Evolutionary conservation across 1,284 basidiomycete species (phyloP), one percentile per base, ranked within the genome.

Genomic region (Trichosporon sp.): DNA sequence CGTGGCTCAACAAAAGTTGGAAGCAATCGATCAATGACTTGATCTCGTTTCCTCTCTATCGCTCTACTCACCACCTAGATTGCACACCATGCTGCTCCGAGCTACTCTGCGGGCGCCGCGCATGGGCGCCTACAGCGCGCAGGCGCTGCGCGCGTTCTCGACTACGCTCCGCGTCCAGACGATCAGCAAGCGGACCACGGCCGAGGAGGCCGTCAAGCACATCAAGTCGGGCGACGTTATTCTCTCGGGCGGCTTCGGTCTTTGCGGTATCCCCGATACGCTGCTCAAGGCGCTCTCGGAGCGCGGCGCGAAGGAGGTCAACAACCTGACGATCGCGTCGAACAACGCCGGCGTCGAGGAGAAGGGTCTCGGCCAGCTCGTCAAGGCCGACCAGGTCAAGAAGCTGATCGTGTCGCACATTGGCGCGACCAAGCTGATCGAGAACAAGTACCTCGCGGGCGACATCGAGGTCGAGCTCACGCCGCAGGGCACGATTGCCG

Each of bases 381-480:
- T 95, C 58, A 86, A 89, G 70, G 84, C 85, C 23, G 64, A 66
- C 49, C 90, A 95, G 73, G 85, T 95, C 59, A 84, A 85, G 74
- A 94, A 90, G 79, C 86, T 95, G 80, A 87, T 95, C 72, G 86
- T 90, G n/a, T 91, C 89, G 37, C 94, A 93, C 79, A 89, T 92
- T 61, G 92, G 92, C 44, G 77, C 78, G 34, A 76, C 74, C 68
- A 77, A 80, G 71, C 72, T 77, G 61, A 76, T 82, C 52, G 80
- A 81, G 64, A 72, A 69, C 19, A 82, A 89, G 65, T 95, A 92
- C 79, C 85, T 95, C 54, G 83, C 85, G 23, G 92, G 92, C 61
- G 81, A 89, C 70, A 88, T 95, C 67, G 87, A 88, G 3, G 81
- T 95, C 58, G 92, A 95, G 74, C 86, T 95, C 29, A 90, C 75